phyloP scores from a whole-genome alignment of 345 rosid genomes.

The Populus simonii region DNA sequence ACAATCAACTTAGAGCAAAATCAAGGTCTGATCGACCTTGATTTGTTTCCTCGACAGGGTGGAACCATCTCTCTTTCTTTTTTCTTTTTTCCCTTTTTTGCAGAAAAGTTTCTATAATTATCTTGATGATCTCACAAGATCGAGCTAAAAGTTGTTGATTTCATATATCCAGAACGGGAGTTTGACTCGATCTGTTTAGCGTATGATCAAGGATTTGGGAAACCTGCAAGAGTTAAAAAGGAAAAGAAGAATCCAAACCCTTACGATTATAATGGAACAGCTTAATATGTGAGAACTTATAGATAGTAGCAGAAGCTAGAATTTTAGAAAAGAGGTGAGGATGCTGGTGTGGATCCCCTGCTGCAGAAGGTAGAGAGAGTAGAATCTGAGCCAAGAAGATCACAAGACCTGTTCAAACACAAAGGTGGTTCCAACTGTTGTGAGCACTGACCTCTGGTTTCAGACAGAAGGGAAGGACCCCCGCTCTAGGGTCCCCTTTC shows the following conservation, averaged over 20 bases:
- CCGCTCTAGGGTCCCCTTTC: conserved; percentile 6
- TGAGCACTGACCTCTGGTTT: conserved; percentile 14
- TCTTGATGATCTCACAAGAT: neutral
- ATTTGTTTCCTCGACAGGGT: too few species aligned
- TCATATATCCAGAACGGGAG: too few species aligned
- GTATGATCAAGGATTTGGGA: too few species aligned
- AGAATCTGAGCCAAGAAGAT: neutral
- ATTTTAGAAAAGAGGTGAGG: neutral
- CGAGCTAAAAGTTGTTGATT: too few species aligned
- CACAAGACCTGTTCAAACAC: conserved; percentile 8
- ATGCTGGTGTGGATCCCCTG: neutral
- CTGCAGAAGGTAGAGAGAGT: neutral
- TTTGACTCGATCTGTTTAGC: neutral
- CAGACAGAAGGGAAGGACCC: conserved; percentile 7
- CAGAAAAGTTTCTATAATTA: neutral
- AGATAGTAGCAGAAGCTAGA: neutral
- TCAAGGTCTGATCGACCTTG: too few species aligned
- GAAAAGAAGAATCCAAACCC: neutral
- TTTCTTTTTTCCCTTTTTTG: neutral
- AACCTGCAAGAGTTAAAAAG: neutral
- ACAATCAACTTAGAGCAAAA: too few species aligned
- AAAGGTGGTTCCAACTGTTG: conserved; percentile 8
- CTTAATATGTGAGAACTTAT: neutral
- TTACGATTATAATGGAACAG: neutral
- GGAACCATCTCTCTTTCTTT: neutral